Conservation (phyloP, 164 flowering plant species). For the Aristolochia fimbriata region DNA sequence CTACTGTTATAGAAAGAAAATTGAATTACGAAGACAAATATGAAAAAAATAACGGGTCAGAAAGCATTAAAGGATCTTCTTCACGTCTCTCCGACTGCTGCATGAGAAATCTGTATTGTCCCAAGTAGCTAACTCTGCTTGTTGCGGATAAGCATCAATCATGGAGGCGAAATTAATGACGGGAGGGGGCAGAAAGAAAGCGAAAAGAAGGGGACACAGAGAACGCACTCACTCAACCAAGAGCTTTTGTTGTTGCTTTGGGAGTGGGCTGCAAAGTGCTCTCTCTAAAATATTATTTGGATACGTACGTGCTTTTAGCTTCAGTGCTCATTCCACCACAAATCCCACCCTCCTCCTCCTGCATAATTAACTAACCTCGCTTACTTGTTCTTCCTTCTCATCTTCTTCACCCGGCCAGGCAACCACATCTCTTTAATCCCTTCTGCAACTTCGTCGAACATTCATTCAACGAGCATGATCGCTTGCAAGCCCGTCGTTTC, state of each 20-base stretch:
- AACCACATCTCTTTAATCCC: background rate
- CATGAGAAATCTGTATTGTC: background rate
- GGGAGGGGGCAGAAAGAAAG: background rate
- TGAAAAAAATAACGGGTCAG: no score
- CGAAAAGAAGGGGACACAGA: background rate
- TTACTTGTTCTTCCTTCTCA: slow-evolving; percentile 6
- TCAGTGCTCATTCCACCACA: slow-evolving; percentile 5
- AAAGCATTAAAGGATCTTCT: no score
- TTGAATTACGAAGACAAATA: no score
- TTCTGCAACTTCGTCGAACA: background rate
- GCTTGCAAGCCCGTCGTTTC: background rate
- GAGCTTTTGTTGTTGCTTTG: slow-evolving; percentile 7
- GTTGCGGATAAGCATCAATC: background rate
- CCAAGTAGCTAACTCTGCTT: background rate
- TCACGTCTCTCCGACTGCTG: no score
- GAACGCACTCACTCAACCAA: background rate
- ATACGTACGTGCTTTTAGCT: background rate
- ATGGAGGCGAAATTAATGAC: slow-evolving; percentile 1
- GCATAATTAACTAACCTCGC: no score
- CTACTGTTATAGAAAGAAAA: no score
- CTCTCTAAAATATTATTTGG: background rate
- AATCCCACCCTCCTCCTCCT: background rate
- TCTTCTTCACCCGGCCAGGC: background rate
- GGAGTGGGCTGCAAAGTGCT: slow-evolving; percentile 3
- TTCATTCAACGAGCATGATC: background rate